A percentile compares a stretch with the other conserved stretches of the same genome.
Evolutionary conservation across 306 rosid genomes (phyloP).

Genomic region (Lathyrus tuberosus): DNA sequence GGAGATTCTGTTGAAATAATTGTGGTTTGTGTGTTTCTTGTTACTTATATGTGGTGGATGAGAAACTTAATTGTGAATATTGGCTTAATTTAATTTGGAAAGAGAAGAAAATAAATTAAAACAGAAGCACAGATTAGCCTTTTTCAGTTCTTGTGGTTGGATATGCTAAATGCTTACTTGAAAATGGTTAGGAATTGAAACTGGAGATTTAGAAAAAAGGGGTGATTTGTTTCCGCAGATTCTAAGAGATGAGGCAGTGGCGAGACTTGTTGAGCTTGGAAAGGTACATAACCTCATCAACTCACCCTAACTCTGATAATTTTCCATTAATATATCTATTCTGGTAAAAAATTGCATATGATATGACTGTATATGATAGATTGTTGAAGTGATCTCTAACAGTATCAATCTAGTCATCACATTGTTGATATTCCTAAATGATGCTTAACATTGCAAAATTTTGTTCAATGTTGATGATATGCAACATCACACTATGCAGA

Average conservation of each 20-base stretch:
- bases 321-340: not conserved
- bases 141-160: slow-evolving; percentile 10
- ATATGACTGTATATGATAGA: too few species aligned
- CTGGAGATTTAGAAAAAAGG: slow-evolving; percentile 56
- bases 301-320: slow-evolving; percentile 23
- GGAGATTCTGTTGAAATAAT: not conserved
- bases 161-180: slow-evolving; percentile 42
- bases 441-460: not conserved
- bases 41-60: not conserved
- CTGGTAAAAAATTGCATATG: not conserved
- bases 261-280: slow-evolving; percentile 76
- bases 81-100: not conserved
- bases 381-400: not conserved
- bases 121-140: not conserved
- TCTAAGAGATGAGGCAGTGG: slow-evolving; percentile 86
- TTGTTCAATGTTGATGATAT: not conserved
- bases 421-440: not conserved
- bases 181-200: slow-evolving; percentile 55
- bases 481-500: slow-evolving; percentile 3
- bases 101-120: slow-evolving; percentile 5
- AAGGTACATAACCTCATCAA: slow-evolving; percentile 49
- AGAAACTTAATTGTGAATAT: not conserved
- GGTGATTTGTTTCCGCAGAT: slow-evolving; percentile 68
- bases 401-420: not conserved
- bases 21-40: slow-evolving; percentile 16